Evolutionary conservation across 352 stramenopile species (phyloP), one percentile per base, ranked within the genome.

Genomic region (Phytophthora fragariaefolia): DNA sequence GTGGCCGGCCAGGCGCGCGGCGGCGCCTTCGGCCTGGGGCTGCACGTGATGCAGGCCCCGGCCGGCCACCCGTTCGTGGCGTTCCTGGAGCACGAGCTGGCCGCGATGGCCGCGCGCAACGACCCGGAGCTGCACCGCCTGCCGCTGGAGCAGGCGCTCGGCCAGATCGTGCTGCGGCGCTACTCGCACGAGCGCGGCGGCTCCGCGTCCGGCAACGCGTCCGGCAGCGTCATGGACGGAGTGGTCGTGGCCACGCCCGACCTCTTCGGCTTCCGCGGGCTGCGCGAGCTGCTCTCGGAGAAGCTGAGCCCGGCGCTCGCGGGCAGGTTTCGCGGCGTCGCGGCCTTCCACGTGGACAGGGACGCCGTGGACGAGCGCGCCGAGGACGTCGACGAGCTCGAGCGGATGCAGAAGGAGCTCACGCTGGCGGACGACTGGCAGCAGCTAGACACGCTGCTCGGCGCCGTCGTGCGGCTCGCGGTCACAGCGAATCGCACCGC

Each of bases 31-130:
- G 27, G 22, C 9, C 42, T 83, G 15, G 57, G 58, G 2, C 30
- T 83, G 6, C 69, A 83, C 45, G 38, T 67, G 42, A 66, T 83
- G 42, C 66, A 81, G 40, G 70, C 76, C 1, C 65, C 63, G 13
- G 45, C 63, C 2, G 55, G 63, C 51, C 69, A 83, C 38, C 51
- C 71, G 9, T 69, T 76, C 10, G 30, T 83, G 15, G 63, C 30
- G 48, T 73, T 66, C 28, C 24, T 83, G 18, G 73, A 81, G 60
- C 24, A 58, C 2, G 54, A 66, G 24, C 56, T 83, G 2, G 28
- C 66, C 12, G n/a, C 62, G 23, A 58, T 79, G 45, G 60, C 75
- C 13, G 63, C 60, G 27, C 2, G 18, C 3, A 69, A 74, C 10
- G 76, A 83, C 28, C 24, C 47, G 0, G 58, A 47, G 45, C 60